Evolutionary conservation across 2,329 filamentous ascomycete species (phyloP).

Genomic region (Aspergillus arachidicola): DNA sequence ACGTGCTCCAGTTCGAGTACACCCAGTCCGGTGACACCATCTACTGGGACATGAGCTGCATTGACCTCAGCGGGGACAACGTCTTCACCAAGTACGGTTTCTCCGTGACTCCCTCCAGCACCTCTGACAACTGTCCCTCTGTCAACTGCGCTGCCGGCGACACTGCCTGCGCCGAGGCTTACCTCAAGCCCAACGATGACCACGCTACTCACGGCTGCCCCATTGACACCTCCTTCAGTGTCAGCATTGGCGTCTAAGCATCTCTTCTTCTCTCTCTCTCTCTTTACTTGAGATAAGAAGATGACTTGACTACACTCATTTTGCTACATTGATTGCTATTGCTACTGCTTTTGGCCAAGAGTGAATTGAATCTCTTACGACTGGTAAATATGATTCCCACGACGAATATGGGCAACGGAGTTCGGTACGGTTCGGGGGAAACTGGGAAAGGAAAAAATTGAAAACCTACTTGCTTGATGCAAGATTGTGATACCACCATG

Average conservation of each 20-base stretch:
- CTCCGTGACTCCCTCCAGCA: constrained; percentile 33
- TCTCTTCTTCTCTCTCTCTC: not conserved
- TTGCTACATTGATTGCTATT: not conserved
- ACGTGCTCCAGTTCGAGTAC: constrained; percentile 48
- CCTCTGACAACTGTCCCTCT: constrained; percentile 31
- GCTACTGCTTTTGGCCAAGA: not conserved
- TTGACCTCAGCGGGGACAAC: constrained; percentile 33
- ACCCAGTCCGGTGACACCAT: constrained; percentile 33
- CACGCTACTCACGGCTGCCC: constrained; percentile 46
- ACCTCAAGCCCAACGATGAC: constrained; percentile 44
- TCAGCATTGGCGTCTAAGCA: constrained; percentile 26
- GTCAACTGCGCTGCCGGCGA: constrained; percentile 42
- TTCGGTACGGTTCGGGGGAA: not conserved
- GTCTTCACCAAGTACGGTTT: constrained; percentile 39
- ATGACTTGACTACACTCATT: not conserved
- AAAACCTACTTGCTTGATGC: constrained; percentile 7
- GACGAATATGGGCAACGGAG: not conserved
- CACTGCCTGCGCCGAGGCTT: constrained; percentile 38
- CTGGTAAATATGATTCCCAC: not conserved
- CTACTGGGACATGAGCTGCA: constrained; percentile 42
- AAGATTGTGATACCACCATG: constrained; percentile 2
- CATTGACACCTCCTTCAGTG: constrained; percentile 33
- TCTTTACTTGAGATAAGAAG: not conserved
- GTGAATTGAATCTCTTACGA: not conserved
- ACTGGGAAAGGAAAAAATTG: not conserved